Conservation (phyloP, 2,329 filamentous ascomycete genomes). For the Rugonectria rugulosa region DNA sequence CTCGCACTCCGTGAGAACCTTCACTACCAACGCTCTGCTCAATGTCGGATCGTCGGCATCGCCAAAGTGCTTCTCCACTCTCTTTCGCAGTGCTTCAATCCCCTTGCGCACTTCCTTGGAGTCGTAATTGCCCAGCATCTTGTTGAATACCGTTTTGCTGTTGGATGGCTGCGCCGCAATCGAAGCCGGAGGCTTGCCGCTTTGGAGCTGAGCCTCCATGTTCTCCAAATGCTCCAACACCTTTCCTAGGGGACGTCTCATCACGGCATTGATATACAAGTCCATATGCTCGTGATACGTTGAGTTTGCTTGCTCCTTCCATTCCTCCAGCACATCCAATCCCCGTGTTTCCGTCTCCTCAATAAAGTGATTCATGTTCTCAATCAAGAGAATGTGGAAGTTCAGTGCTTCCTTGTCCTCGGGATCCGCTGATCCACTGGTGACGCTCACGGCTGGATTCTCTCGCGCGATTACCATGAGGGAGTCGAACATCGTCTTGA, state of each 20-base stretch:
- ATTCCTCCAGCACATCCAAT: conserved; percentile 80
- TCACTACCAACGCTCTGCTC: conserved; percentile 64
- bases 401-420: conserved; percentile 98
- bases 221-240: conserved; percentile 91
- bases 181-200: conserved; percentile 64
- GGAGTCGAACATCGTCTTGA: conserved; percentile 96
- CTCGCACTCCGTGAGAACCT: conserved; percentile 68
- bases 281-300: conserved; percentile 89
- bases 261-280: conserved; percentile 86
- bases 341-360: conserved; percentile 84
- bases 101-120: conserved; percentile 86
- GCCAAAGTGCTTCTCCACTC: conserved; percentile 97
- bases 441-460: conserved; percentile 61
- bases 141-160: conserved; percentile 83
- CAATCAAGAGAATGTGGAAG: conserved; percentile 95
- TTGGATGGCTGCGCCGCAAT: conserved; percentile 86
- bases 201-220: conserved; percentile 74
- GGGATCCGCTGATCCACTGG: conserved; percentile 57
- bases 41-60: conserved; percentile 80
- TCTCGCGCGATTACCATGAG: conserved; percentile 90
- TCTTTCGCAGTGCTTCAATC: conserved; percentile 87
- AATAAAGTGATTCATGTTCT: conserved; percentile 98
- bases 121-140: conserved; percentile 82
- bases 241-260: conserved; percentile 88
- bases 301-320: conserved; percentile 78